Evolutionary conservation across 306 rosid genomes (phyloP), one percentile per base, ranked within the genome.

Genomic region (Malus sieversii): DNA sequence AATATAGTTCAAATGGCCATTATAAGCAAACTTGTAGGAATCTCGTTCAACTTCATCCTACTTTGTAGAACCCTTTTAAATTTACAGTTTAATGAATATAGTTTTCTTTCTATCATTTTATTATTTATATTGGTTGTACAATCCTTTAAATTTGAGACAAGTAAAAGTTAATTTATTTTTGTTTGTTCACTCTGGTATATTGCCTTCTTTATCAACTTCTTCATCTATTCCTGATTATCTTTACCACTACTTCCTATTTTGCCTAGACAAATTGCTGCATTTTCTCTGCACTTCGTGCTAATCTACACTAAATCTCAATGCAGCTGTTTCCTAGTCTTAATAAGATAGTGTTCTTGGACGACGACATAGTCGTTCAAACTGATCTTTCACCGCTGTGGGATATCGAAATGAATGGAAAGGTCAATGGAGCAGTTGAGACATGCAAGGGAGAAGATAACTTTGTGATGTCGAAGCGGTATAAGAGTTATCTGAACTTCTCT

Each of bases 301-400:
- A 38, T 40, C 16, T 16, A 71, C 66, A 78, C 85, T 81, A 64
- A 79, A 55, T 77, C 51, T 61, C 61, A 27, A 52, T 16, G 82
- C 90, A 96, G 99, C 79, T 96, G 85, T 96, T 92, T 85, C 99
- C 99, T 70, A 90, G 98, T 79, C 96, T 96, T 23, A 77, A 86
- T 73, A 96, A 90, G 90, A 90, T 96, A 73, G 98, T 96, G 77
- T 96, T 96, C 86, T 90, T 96, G 77, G 99, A 96, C 25, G 99
- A 92, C 20, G 99, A 96, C 69, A 81, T 96, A 22, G 99, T 96
- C 75, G 75, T 96, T 85, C 99, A 96, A 83, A 92, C 99, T 22
- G 99, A 96, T 85, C 99, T 96, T 82, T 84, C 99, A 14, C 94
- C 99, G 44, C 81, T 96, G n/a, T 96, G 99, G 99, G 97, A 96